These are phyloP conservation scores for Rasamsonia emersonii DNA, from an alignment of 2,329 filamentous ascomycete species.

Conservation along the genomic window DNA sequence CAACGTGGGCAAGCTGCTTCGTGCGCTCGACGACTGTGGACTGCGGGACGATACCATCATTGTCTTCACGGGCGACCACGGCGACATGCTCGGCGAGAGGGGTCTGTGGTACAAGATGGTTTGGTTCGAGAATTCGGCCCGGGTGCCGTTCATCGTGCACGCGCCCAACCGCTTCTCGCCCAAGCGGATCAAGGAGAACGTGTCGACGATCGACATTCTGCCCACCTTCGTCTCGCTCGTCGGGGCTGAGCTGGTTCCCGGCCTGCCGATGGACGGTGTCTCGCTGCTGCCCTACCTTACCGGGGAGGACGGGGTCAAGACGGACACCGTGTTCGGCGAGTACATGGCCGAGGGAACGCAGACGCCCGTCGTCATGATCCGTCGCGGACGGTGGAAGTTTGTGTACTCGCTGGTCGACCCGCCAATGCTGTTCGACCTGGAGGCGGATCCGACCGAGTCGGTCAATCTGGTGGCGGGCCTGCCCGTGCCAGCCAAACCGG, in stretches of 20 bases:
- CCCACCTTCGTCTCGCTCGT: conserved; percentile 81
- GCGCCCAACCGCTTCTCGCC: conserved; percentile 67
- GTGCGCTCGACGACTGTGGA: conserved; percentile 67
- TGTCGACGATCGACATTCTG: conserved; percentile 83
- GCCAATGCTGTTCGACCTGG: conserved; percentile 75
- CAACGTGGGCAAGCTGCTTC: conserved; percentile 74
- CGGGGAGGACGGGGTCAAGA: conserved; percentile 45
- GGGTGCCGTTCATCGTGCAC: conserved; percentile 79
- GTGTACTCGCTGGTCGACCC: conserved; percentile 77
- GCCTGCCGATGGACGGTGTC: conserved; percentile 76
- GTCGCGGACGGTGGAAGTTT: conserved; percentile 83
- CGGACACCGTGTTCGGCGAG: conserved; percentile 86
- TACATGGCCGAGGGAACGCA: conserved; percentile 92
- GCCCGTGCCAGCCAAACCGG: conserved; percentile 26
- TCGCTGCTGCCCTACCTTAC: conserved; percentile 70
- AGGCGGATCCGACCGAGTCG: conserved; percentile 66
- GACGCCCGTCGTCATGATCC: conserved; percentile 88
- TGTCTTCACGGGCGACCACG: conserved; percentile 88
- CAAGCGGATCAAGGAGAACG: conserved; percentile 70
- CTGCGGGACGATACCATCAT: conserved; percentile 81
- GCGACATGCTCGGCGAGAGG: conserved; percentile 91
- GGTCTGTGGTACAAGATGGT: conserved; percentile 96
- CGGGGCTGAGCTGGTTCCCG: conserved; percentile 58
- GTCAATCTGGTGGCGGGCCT: conserved; percentile 51
- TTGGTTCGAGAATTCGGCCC: conserved; percentile 85